Conservation (phyloP, 495 filamentous ascomycete species). For the Neurospora terricola region DNA sequence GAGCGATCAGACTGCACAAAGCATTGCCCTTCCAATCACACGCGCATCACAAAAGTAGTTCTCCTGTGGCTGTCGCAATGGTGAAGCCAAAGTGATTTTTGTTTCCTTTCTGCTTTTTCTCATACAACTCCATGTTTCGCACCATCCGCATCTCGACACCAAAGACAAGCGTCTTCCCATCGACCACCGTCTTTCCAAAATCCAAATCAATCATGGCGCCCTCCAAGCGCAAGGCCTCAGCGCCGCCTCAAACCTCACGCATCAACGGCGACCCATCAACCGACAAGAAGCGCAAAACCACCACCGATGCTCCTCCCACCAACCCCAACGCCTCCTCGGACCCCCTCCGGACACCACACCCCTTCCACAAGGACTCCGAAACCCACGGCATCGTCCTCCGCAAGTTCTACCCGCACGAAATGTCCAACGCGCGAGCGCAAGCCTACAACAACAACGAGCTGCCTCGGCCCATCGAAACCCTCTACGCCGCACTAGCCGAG, state of each 20-base stretch:
- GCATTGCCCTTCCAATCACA: slow-evolving; percentile 3
- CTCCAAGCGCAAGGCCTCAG: slow-evolving; percentile 14
- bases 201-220: slow-evolving; percentile 8
- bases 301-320: background rate
- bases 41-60: background rate
- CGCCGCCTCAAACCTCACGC: background rate
- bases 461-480: slow-evolving; percentile 57
- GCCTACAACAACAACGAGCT: slow-evolving; percentile 60
- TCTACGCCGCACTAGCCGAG: slow-evolving; percentile 44
- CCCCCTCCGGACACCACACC: slow-evolving; percentile 30
- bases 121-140: background rate
- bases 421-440: slow-evolving; percentile 63
- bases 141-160: background rate
- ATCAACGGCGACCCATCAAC: background rate
- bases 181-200: background rate
- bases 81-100: background rate
- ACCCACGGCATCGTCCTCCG: slow-evolving; percentile 65
- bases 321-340: slow-evolving; percentile 6
- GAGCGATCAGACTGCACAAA: slow-evolving; percentile 8
- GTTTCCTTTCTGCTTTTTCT: background rate
- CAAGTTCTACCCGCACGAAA: slow-evolving; percentile 76
- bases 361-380: slow-evolving; percentile 38
- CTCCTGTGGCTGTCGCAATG: background rate
- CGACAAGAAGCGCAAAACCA: slow-evolving; percentile 16
- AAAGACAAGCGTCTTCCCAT: background rate